Percentiles rank a stretch among this genome's conserved stretches.
These are phyloP conservation scores for Serendipita vermifera DNA, from an alignment of 768 basidiomycete species.

Conservation along the genomic window DNA sequence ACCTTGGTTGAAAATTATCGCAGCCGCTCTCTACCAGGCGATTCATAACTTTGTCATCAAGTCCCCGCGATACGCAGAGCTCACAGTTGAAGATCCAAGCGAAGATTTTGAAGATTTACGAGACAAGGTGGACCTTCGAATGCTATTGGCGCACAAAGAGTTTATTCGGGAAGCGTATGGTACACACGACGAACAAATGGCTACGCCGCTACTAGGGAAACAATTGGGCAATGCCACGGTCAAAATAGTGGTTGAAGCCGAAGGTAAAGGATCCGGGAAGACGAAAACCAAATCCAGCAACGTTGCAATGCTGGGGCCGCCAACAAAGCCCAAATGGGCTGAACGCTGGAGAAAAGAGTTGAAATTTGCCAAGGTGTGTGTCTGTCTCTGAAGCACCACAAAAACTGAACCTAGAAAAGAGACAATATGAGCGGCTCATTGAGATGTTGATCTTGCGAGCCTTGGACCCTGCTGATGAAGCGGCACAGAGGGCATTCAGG, in stretches of 20 bases:
- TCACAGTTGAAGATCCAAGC: slow-evolving; percentile 95
- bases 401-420: slow-evolving; percentile 31
- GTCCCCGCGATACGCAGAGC: slow-evolving; percentile 62
- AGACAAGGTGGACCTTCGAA: slow-evolving; percentile 79
- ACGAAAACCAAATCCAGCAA: slow-evolving; percentile 27
- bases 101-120: slow-evolving; percentile 95
- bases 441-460: slow-evolving; percentile 80
- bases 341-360: slow-evolving; percentile 69
- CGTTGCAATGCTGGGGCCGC: slow-evolving; percentile 55
- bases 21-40: slow-evolving; percentile 78
- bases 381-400: neutral
- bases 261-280: slow-evolving; percentile 10
- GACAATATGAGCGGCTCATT: slow-evolving; percentile 82
- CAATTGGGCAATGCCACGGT: neutral
- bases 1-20: slow-evolving; percentile 6
- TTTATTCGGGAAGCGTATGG: slow-evolving; percentile 57
- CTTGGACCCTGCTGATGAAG: slow-evolving; percentile 48
- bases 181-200: neutral
- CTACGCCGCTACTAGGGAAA: neutral
- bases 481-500: slow-evolving; percentile 51
- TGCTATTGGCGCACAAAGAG: slow-evolving; percentile 48
- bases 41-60: slow-evolving; percentile 66
- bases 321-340: slow-evolving; percentile 60
- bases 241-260: neutral
- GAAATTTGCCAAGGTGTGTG: slow-evolving; percentile 76